phyloP scores from a whole-genome alignment of 371 early-diverging fungal species.

The Zychaea mexicana region DNA sequence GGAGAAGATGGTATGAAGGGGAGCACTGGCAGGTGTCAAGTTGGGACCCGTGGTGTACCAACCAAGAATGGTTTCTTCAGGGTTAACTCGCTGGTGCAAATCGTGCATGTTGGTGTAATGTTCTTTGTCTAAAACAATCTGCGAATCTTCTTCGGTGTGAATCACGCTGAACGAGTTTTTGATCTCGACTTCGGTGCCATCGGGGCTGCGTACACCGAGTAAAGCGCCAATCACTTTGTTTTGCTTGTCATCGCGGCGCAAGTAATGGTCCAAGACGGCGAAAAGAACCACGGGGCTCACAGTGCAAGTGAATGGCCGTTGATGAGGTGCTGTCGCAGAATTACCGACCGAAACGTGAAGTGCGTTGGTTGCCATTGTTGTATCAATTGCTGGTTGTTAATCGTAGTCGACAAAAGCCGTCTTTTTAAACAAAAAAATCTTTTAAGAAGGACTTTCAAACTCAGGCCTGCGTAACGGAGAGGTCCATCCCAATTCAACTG shows the following conservation, averaged over 20 bases:
- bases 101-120: conserved; percentile 85
- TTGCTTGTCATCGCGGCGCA: conserved; percentile 84
- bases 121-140: conserved; percentile 87
- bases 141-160: conserved; percentile 62
- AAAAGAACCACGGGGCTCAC: conserved; percentile 91
- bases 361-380: neutral
- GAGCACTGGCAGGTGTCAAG: conserved; percentile 77
- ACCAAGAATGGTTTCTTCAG: conserved; percentile 90
- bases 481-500: too few relatives aligned
- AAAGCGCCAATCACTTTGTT: conserved; percentile 89
- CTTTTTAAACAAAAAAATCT: too few relatives aligned
- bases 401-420: too few relatives aligned
- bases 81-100: conserved; percentile 86
- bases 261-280: conserved; percentile 88
- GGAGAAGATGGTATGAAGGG: conserved; percentile 87
- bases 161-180: conserved; percentile 87
- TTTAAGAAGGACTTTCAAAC: too few relatives aligned
- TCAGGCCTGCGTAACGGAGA: too few relatives aligned
- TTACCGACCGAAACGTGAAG: conserved; percentile 41
- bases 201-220: conserved; percentile 82
- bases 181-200: conserved; percentile 87
- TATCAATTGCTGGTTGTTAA: too few relatives aligned
- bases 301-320: conserved; percentile 60
- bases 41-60: conserved; percentile 86
- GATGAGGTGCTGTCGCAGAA: conserved; percentile 49